Evolutionary conservation across 768 basidiomycete species (phyloP).

Genomic region (Hygrophorus russula): DNA sequence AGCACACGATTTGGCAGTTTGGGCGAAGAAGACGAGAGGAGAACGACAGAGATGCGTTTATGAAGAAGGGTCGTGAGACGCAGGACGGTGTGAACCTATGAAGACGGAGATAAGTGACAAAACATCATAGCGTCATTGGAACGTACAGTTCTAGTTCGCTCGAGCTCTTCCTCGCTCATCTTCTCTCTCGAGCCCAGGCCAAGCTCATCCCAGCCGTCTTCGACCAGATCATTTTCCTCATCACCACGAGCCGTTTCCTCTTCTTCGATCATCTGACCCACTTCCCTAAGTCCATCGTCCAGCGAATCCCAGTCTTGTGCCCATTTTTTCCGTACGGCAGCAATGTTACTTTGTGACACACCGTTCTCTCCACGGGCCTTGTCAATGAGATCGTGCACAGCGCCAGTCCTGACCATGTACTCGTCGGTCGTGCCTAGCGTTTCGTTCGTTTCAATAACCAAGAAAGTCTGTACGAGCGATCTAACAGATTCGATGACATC

Average conservation of each 20-base stretch:
- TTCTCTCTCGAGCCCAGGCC: slow-evolving; percentile 33
- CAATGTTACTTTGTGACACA: slow-evolving; percentile 43
- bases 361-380: slow-evolving; percentile 33
- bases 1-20: slow-evolving; percentile 17
- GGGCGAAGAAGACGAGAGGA: slow-evolving; percentile 24
- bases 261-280: slow-evolving; percentile 40
- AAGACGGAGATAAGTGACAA: not conserved
- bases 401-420: slow-evolving; percentile 44
- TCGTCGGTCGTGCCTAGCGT: slow-evolving; percentile 25
- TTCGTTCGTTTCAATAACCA: slow-evolving; percentile 19
- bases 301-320: slow-evolving; percentile 41
- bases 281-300: slow-evolving; percentile 49
- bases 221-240: slow-evolving; percentile 23
- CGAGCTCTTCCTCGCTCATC: slow-evolving; percentile 39
- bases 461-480: slow-evolving; percentile 32
- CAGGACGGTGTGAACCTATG: slow-evolving; percentile 47
- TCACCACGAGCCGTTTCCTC: slow-evolving; percentile 17
- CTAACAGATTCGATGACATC: slow-evolving; percentile 33
- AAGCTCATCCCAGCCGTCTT: slow-evolving; percentile 60
- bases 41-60: slow-evolving; percentile 42
- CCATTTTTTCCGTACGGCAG: slow-evolving; percentile 47
- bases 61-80: slow-evolving; percentile 53
- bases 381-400: slow-evolving; percentile 52
- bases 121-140: not conserved
- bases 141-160: slow-evolving; percentile 46